Evolutionary conservation across 225 moss, liverwort and hornwort species (phyloP).

Genomic region (Lunularia cruciata): DNA sequence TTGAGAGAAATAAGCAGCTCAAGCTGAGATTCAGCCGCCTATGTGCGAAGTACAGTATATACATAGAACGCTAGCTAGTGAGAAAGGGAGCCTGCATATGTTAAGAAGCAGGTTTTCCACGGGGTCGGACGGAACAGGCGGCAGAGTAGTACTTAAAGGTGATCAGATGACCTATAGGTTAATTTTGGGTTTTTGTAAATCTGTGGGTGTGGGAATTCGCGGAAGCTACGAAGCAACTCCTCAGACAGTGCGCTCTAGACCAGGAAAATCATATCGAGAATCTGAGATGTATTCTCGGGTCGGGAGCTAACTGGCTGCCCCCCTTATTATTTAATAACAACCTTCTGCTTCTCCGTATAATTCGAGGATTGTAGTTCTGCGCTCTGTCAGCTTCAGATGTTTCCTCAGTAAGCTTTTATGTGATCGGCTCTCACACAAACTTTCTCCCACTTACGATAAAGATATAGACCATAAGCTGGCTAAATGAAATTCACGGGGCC

Average conservation of each 20-base stretch:
- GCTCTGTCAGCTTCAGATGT: too few relatives aligned
- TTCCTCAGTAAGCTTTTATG: too few relatives aligned
- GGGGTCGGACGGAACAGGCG: slow-evolving; percentile 5
- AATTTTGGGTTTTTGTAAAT: slow-evolving; percentile 20
- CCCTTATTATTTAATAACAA: not conserved
- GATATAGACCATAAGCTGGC: too few relatives aligned
- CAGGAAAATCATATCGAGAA: slow-evolving; percentile 12
- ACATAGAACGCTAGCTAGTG: not conserved
- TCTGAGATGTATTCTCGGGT: not conserved
- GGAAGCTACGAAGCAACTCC: not conserved
- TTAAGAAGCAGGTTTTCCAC: not conserved
- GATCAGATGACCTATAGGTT: slow-evolving; percentile 9
- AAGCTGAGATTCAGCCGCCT: slow-evolving; percentile 7
- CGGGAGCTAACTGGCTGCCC: too few relatives aligned
- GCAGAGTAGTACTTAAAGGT: slow-evolving; percentile 6
- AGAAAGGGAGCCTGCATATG: slow-evolving; percentile 3
- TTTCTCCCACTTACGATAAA: too few relatives aligned
- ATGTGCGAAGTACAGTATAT: not conserved
- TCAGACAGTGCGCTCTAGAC: not conserved
- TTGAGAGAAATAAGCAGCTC: not conserved
- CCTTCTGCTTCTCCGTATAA: not conserved
- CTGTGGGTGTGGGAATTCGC: slow-evolving; percentile 14
- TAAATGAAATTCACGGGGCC: too few relatives aligned
- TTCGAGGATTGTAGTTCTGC: too few relatives aligned
- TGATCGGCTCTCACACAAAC: too few relatives aligned